Percentiles rank a stretch among this genome's conserved stretches.
Conservation (phyloP, 306 rosid genomes). For the Casuarina glauca region DNA sequence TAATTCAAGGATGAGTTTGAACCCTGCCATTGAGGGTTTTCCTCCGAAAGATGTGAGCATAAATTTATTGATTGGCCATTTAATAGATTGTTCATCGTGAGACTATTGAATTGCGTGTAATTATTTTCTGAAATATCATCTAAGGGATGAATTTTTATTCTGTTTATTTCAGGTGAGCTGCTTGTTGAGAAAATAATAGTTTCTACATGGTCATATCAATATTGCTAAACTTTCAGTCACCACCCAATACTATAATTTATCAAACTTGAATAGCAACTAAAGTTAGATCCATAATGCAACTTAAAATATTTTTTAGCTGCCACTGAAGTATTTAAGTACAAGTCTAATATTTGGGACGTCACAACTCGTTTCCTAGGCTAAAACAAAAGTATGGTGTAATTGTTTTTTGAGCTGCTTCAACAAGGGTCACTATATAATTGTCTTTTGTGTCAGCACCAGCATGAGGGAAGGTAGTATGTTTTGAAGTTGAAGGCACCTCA, state of each 20-base stretch:
- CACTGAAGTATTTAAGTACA: neutral
- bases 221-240: neutral
- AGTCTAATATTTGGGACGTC: neutral
- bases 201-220: neutral
- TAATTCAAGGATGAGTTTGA: constrained; percentile 63
- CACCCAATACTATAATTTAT: neutral
- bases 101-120: neutral
- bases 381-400: neutral
- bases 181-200: neutral
- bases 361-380: neutral
- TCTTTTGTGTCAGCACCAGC: neutral
- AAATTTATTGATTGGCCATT: constrained; percentile 4
- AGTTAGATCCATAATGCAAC: neutral
- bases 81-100: constrained; percentile 10
- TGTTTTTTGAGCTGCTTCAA: neutral
- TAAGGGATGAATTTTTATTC: neutral
- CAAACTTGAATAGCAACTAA: neutral
- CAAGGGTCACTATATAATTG: neutral
- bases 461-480: neutral
- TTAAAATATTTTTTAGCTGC: too few relatives aligned
- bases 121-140: neutral
- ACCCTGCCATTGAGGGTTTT: constrained; percentile 50
- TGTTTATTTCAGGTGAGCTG: neutral
- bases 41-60: constrained; percentile 75
- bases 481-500: neutral